Evolutionary conservation across 352 stramenopile genomes (phyloP), one percentile per base, ranked within the genome.

Genomic region (Phytopythium vexans): DNA sequence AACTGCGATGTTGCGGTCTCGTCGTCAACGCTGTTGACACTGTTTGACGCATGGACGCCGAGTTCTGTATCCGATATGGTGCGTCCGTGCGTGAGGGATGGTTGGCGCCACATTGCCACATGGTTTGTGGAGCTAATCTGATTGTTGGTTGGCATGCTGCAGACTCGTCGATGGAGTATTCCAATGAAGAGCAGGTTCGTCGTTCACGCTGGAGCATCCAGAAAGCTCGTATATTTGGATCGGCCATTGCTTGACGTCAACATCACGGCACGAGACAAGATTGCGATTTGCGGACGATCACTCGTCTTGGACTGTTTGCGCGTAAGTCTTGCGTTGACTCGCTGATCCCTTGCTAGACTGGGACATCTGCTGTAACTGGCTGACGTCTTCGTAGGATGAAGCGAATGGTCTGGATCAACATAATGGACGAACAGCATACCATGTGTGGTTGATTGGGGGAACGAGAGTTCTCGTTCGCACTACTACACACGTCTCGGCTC

Each of bases 1-100:
- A 60, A 86, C 12, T 94, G 85, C 34, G 75, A 92, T n/a, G 39
- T 92, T 0, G 79, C 77, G 1, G 70, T 94, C 21, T 80, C 82
- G 0, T 82, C 80, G 2, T 87, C 78, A 1, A 89, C 85, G 5
- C 58, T 94, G 16, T 37, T 81, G 33, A 57, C 67, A n/a, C 66
- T 94, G 6, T 92, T 94, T 63, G 79, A 92, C 39, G 72, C 51
- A 6, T 40, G 12, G 35, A 55, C 41, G 15, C 9, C 42, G 47
- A 59, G 41, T 16, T 15, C 11, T 33, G 40, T 52, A 16, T 11
- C 41, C 4, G 21, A 27, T 27, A 27, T 27, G 35, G 38, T 42
- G 33, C 45, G n/a, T 7, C 45, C 35, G 53, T 54, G 16, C 12
- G 53, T 34, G 9, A 6, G 16, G 10, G 6, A 4, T 59, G 3